Conservation (phyloP, 1,284 basidiomycete species). For the Cystobasidium slooffiae region DNA sequence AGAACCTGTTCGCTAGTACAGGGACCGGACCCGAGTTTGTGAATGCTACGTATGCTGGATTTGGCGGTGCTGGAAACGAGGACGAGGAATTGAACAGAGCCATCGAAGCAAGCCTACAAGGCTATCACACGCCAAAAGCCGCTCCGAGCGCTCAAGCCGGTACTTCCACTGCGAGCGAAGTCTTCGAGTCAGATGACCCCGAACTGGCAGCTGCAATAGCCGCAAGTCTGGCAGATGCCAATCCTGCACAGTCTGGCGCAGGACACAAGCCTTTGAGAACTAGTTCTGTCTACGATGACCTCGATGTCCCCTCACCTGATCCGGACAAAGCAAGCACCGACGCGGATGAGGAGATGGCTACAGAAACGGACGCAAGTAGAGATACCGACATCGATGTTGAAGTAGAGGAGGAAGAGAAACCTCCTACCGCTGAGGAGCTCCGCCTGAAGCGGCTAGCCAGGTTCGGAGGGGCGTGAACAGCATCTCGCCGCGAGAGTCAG, state of each 20-base stretch:
- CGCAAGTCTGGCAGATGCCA: constrained; percentile 33
- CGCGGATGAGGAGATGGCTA: background rate
- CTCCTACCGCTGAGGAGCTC: constrained; percentile 39
- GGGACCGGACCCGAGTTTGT: constrained; percentile 28
- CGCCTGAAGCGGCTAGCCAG: constrained; percentile 29
- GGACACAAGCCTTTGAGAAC: background rate
- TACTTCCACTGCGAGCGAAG: background rate
- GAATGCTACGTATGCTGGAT: constrained; percentile 12
- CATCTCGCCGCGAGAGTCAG: background rate
- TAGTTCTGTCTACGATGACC: background rate
- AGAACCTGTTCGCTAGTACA: constrained; percentile 34
- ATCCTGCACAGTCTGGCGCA: background rate
- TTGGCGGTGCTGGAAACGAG: constrained; percentile 35
- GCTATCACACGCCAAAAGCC: background rate
- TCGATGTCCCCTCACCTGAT: background rate
- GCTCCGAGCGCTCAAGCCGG: background rate
- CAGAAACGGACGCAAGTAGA: background rate
- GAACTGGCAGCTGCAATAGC: constrained; percentile 42
- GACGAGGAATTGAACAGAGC: constrained; percentile 41
- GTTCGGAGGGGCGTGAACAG: constrained; percentile 7
- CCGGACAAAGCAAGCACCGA: background rate
- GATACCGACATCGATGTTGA: constrained; percentile 27
- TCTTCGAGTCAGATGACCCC: constrained; percentile 24
- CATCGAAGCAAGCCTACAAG: constrained; percentile 35
- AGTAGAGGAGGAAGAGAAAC: constrained; percentile 24